Evolutionary conservation across 2,329 filamentous ascomycete species (phyloP).

Genomic region (Cercospora sojina): DNA sequence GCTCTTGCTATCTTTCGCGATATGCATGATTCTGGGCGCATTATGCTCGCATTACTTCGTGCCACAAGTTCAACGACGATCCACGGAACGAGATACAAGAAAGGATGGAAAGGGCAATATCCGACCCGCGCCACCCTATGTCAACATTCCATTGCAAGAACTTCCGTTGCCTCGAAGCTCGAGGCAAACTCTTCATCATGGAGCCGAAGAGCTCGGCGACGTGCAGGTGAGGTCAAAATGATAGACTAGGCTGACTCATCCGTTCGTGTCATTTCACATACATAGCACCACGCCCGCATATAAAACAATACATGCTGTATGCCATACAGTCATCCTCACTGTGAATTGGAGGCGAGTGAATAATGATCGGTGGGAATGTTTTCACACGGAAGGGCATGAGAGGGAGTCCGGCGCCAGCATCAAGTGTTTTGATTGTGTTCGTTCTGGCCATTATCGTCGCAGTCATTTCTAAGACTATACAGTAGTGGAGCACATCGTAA

Average conservation of each 20-base stretch:
- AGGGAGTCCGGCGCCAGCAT: neutral
- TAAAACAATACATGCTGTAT: neutral
- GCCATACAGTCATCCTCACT: neutral
- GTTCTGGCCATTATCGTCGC: neutral
- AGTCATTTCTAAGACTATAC: neutral
- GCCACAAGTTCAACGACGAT: slow-evolving; percentile 19
- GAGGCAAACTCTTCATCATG: neutral
- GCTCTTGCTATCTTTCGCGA: slow-evolving; percentile 21
- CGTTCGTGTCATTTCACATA: neutral
- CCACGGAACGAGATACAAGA: neutral
- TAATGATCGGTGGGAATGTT: slow-evolving; percentile 1
- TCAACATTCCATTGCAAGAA: neutral
- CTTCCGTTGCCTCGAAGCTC: neutral
- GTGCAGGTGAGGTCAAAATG: neutral
- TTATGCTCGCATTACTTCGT: slow-evolving; percentile 22
- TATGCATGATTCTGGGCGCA: slow-evolving; percentile 21
- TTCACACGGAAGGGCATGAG: slow-evolving; percentile 10
- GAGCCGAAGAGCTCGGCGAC: neutral
- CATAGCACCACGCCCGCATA: neutral
- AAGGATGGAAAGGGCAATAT: neutral
- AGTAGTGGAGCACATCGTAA: neutral
- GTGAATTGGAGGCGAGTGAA: slow-evolving; percentile 4
- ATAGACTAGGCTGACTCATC: neutral
- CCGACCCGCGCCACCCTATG: neutral
- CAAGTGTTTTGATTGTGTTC: neutral